These are phyloP conservation scores for Avena sativa DNA, from an alignment of 176 grass and related monocot genomes.

Conservation along the genomic window DNA sequence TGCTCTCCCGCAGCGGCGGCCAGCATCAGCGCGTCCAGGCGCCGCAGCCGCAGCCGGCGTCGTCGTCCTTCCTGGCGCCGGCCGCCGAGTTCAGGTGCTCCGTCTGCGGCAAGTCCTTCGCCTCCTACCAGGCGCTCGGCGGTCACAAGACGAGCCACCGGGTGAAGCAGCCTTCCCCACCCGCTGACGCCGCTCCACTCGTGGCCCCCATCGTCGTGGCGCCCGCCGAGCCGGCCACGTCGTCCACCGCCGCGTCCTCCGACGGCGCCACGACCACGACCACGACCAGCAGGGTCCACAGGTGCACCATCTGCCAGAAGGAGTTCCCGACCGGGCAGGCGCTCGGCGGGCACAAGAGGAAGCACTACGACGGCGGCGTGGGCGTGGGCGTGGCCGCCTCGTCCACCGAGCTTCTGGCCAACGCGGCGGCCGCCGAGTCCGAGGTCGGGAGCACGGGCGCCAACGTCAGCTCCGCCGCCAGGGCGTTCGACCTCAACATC, in stretches of 20 bases:
- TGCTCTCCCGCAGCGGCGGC: constrained; percentile 76
- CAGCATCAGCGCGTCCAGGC: constrained; percentile 48
- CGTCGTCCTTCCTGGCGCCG: background rate
- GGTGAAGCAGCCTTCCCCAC: constrained; percentile 31
- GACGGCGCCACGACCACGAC: constrained; percentile 26
- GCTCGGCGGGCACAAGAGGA: constrained; percentile 93
- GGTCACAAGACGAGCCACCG: constrained; percentile 99
- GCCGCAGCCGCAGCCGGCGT: constrained; percentile 17
- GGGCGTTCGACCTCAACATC: constrained; percentile 90
- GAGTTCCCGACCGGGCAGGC: constrained; percentile 91
- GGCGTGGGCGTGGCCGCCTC: constrained; percentile 37
- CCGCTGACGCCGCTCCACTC: background rate
- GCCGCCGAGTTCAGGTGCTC: constrained; percentile 71
- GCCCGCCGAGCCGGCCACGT: constrained; percentile 58
- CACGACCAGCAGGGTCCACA: constrained; percentile 58
- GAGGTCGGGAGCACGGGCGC: constrained; percentile 67
- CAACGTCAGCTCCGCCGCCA: constrained; percentile 49
- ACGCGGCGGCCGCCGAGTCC: constrained; percentile 48
- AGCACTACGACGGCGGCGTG: constrained; percentile 87
- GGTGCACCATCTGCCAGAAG: constrained; percentile 87
- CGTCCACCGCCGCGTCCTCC: constrained; percentile 57
- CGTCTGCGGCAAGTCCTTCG: constrained; percentile 86
- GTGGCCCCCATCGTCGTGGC: background rate
- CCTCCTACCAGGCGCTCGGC: constrained; percentile 92
- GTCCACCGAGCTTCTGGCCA: constrained; percentile 5